Evolutionary conservation across 2,329 filamentous ascomycete genomes (phyloP).

Genomic region (Laburnicola sp.): DNA sequence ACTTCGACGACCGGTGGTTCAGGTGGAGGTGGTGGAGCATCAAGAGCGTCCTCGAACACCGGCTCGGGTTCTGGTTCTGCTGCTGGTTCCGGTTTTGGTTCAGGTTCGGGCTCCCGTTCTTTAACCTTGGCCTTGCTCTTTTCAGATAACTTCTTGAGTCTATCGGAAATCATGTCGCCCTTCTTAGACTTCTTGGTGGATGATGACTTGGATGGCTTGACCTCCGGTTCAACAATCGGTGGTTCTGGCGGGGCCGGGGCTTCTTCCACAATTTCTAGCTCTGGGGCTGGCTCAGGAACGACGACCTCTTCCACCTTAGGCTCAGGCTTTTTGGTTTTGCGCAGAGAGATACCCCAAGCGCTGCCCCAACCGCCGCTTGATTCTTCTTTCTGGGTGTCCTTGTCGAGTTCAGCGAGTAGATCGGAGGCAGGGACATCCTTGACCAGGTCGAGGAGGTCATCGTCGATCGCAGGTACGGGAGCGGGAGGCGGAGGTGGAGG

Average conservation of each 20-base stretch:
- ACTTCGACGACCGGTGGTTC: constrained; percentile 34
- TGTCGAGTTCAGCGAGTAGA: constrained; percentile 43
- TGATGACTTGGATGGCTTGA: constrained; percentile 24
- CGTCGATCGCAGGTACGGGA: constrained; percentile 23
- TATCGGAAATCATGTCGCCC: constrained; percentile 55
- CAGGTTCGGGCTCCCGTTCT: constrained; percentile 36
- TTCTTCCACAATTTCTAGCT: constrained; percentile 48
- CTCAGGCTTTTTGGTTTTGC: constrained; percentile 52
- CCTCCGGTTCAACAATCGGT: constrained; percentile 32
- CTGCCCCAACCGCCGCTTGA: constrained; percentile 45
- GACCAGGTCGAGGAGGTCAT: constrained; percentile 39
- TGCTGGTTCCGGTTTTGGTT: constrained; percentile 32
- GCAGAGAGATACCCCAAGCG: constrained; percentile 51
- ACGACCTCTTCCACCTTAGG: constrained; percentile 30
- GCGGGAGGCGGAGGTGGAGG: constrained; percentile 25
- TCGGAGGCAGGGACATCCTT: constrained; percentile 39
- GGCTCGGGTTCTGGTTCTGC: constrained; percentile 41
- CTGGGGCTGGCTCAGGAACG: constrained; percentile 43
- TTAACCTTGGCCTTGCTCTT: constrained; percentile 44
- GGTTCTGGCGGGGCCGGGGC: constrained; percentile 50
- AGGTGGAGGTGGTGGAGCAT: constrained; percentile 21
- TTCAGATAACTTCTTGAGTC: constrained; percentile 52
- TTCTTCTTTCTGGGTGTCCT: constrained; percentile 36
- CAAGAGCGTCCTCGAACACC: constrained; percentile 19
- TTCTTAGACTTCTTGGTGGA: constrained; percentile 30